phyloP scores from a whole-genome alignment of 2,329 filamentous ascomycete genomes.

The Fusarium incarnatum region DNA sequence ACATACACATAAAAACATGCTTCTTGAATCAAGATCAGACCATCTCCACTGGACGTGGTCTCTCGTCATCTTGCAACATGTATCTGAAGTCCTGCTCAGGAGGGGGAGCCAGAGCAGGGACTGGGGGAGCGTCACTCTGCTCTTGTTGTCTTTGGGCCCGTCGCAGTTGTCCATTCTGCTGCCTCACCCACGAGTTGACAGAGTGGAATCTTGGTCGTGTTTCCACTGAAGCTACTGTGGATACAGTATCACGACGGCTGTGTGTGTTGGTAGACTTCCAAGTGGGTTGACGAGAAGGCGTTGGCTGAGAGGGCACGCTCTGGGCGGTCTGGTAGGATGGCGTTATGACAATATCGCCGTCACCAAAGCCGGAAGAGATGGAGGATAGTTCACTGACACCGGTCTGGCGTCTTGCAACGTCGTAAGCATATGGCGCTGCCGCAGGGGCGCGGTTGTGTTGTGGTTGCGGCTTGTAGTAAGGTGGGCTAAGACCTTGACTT shows the following conservation, averaged over 20 bases:
- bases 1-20: slow-evolving; percentile 2
- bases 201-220: slow-evolving; percentile 66
- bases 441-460: slow-evolving; percentile 35
- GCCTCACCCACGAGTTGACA: slow-evolving; percentile 73
- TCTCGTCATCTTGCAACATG: slow-evolving; percentile 64
- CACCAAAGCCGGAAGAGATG: slow-evolving; percentile 73
- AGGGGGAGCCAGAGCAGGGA: slow-evolving; percentile 55
- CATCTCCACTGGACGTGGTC: slow-evolving; percentile 57
- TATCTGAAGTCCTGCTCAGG: slow-evolving; percentile 61
- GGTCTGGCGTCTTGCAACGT: slow-evolving; percentile 45
- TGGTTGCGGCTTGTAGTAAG: slow-evolving; percentile 1
- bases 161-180: slow-evolving; percentile 68
- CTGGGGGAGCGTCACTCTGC: slow-evolving; percentile 52
- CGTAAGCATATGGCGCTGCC: slow-evolving; percentile 33
- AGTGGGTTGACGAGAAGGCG: slow-evolving; percentile 27
- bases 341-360: slow-evolving; percentile 67
- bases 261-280: slow-evolving; percentile 29
- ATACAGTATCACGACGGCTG: slow-evolving; percentile 61
- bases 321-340: slow-evolving; percentile 40
- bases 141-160: slow-evolving; percentile 56
- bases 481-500: slow-evolving; percentile 22
- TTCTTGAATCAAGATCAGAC: slow-evolving; percentile 11
- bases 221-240: slow-evolving; percentile 66
- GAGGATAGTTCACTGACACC: slow-evolving; percentile 67
- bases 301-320: slow-evolving; percentile 31